Base-by-base conservation (phyloP, 371 early-diverging fungal genomes). In the Mortierella sp. region DNA sequence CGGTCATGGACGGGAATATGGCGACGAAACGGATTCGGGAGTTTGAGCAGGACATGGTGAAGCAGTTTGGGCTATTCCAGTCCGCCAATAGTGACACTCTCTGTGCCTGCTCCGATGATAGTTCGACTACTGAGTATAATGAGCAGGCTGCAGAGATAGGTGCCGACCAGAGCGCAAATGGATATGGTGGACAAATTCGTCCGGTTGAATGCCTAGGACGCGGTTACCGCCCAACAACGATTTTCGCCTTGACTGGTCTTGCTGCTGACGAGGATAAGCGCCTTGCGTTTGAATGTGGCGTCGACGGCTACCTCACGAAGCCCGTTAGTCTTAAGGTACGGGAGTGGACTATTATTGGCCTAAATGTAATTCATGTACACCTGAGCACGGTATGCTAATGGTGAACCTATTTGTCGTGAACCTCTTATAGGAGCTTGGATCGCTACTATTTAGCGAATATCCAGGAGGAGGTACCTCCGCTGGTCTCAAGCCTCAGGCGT, bases 271-370 rank as follows among this genome's bases (percentile, higher is more conserved):
- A 80, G 43, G 81, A 81, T 53, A 80, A 80, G 48, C 65, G 60
- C 17, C 41, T 81, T 17, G 80, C 78, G 3, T 81, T 70, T 61
- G 78, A 78, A 23, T 80, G 81, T 48, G 81, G 81, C 2, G 81
- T 81, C 5, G 80, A 81, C 50, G 81, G 78, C n/a, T 81, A 80
- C 47, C 58, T 81, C 65, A 80, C 81, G 42, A 81, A 81, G 61
- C 81, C 81, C 12, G 73, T 81, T 32, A 81, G 81, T 39, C 63
- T 80, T 7, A 80, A 72, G 78, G 75, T 70, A 37, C n/a, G n/a
- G n/a, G n/a, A 51, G 32, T 28, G 7, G 28, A 26, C n/a, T 31
- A 19, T 14, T 31, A n/a, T 30, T 19, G 44, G n/a, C n/a, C n/a
- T n/a, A n/a, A n/a, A n/a, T n/a, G n/a, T n/a, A n/a, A n/a, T n/a